Base-by-base conservation (phyloP, 768 basidiomycete species). In the Multifurca ochricompacta region DNA sequence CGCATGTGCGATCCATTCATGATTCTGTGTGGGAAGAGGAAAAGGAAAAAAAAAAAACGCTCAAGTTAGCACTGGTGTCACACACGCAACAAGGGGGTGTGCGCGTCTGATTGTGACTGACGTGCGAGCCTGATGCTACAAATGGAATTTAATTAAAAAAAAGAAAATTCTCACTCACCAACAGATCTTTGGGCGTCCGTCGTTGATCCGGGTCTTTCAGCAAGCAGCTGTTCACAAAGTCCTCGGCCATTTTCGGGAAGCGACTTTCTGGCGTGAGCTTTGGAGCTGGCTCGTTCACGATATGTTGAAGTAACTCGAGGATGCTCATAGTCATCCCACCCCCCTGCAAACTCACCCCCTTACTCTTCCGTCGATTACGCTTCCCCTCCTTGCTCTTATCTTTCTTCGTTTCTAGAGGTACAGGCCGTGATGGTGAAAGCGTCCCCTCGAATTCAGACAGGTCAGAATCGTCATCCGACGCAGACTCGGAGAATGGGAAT, bases 281-380 rank as follows among this genome's bases (percentile, higher is more conserved):
- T 37, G 96, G 96, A 25, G 96, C 95, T 54, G 95, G 92, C 71
- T 98, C 96, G 66, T 98, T 97, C 48, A 99, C 96, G 63, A 99
- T 98, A 67, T 97, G 92, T 67, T 98, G 96, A 58, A 99, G 72
- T 48, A 99, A 69, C 72, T 99, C 96, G 61, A 99, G 71, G 69
- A 99, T 98, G 64, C 87, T 90, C 94, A 99, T 97, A 61, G 92
- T 96, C 87, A 91, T 93, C 28, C 87, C 89, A 1, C 91, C 90
- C 34, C 95, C 95, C 67, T 94, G 91, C 60, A 96, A 71, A 62
- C 85, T 89, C 52, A 97, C 95, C 44, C 95, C 95, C 63, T 82
- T 87, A 66, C 87, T 90, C 79, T 91, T 91, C 65, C 86, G 74
- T 70, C 85, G 87, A 61, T 88, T 87, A 69, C 85, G 83, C 75